A percentile compares a stretch with the other conserved stretches of the same genome.
Evolutionary conservation across 352 stramenopile species (phyloP).

Genomic region (Elongisporangium prolatum): DNA sequence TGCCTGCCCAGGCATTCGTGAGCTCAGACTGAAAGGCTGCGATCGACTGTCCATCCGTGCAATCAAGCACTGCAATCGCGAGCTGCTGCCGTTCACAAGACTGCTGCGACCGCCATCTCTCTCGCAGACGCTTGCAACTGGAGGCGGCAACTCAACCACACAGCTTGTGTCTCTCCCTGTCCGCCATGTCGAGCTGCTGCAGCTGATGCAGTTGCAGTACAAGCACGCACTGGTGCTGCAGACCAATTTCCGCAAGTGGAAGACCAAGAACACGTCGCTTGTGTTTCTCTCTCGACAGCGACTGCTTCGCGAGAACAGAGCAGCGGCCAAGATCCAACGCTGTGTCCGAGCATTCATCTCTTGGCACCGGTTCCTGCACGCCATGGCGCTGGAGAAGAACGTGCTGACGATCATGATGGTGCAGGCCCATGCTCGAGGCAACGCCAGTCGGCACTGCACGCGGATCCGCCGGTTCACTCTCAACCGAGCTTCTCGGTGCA

Average conservation of each 20-base stretch:
- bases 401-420: conserved; percentile 29
- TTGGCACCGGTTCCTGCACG: conserved; percentile 41
- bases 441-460: conserved; percentile 22
- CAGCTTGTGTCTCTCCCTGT: conserved; percentile 22
- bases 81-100: conserved; percentile 37
- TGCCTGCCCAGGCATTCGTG: conserved; percentile 38
- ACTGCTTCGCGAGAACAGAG: conserved; percentile 27
- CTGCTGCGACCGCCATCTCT: conserved; percentile 21
- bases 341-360: conserved; percentile 38
- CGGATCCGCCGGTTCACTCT: conserved; percentile 18
- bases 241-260: conserved; percentile 35
- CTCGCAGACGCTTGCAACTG: conserved; percentile 34
- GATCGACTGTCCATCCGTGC: conserved; percentile 40
- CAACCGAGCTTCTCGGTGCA: conserved; percentile 22
- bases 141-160: conserved; percentile 24
- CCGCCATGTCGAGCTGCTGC: conserved; percentile 32
- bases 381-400: conserved; percentile 35
- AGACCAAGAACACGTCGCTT: conserved; percentile 29
- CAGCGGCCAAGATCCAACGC: conserved; percentile 48
- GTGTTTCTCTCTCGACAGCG: conserved; percentile 36
- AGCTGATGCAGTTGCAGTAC: conserved; percentile 27
- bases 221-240: conserved; percentile 36
- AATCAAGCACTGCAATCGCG: conserved; percentile 26
- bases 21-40: conserved; percentile 59
- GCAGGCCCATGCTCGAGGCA: conserved; percentile 41